Conservation (phyloP, 129 eudicot species). For the Lonicera japonica region DNA sequence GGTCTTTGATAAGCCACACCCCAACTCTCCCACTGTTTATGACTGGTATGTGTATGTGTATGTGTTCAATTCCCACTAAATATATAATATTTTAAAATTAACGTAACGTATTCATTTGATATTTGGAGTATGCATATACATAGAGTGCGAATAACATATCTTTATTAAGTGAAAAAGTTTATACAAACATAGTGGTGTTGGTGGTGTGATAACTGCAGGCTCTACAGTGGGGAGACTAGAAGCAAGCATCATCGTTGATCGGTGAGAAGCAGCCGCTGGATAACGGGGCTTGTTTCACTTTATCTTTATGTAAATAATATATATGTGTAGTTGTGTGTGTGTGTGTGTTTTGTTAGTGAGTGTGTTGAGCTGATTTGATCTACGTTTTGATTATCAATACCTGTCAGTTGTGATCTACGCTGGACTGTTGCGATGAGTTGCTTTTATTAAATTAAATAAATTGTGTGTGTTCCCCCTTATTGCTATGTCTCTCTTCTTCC, state of each 20-base stretch:
- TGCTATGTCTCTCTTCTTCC: too few species aligned
- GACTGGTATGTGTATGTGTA: conserved; percentile 96
- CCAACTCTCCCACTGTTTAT: conserved; percentile 84
- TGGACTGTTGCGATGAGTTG: conserved; percentile 20
- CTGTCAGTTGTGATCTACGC: conserved; percentile 4
- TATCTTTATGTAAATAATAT: too few species aligned
- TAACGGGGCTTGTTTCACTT: too few species aligned
- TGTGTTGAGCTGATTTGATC: too few species aligned
- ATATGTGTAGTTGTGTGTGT: neutral
- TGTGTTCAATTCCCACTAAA: too few species aligned
- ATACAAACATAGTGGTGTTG: too few species aligned
- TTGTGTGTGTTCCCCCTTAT: too few species aligned
- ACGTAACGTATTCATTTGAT: too few species aligned
- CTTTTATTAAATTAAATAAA: neutral
- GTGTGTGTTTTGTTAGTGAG: neutral
- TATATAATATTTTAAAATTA: too few species aligned
- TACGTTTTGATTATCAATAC: neutral
- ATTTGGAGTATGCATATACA: too few species aligned
- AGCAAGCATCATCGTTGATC: conserved; percentile 53
- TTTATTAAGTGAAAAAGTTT: too few species aligned
- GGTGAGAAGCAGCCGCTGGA: neutral
- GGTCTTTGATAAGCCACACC: conserved; percentile 60
- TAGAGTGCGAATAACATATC: too few species aligned
- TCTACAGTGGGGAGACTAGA: conserved; percentile 78
- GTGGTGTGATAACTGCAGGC: conserved; percentile 31